Base-by-base conservation (phyloP, 2,329 filamentous ascomycete species). In the Aspergillus sp. region DNA sequence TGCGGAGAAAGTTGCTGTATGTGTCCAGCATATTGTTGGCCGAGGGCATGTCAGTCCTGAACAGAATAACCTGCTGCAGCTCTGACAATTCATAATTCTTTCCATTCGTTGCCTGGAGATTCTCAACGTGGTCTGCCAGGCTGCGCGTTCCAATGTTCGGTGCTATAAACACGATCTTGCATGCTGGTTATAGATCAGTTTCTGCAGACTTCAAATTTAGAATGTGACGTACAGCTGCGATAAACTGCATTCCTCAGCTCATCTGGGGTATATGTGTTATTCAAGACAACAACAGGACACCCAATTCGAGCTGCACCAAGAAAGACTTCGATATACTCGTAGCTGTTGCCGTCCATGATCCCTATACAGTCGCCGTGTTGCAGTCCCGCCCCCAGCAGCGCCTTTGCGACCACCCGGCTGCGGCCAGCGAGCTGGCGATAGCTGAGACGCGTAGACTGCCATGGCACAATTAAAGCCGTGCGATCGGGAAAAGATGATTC, bases 291-390 rank as follows among this genome's bases (percentile, higher is more conserved):
- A 15, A 71, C 65, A 3, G 68, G 66, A 54, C 67, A 70, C 4
- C 71, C 71, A 33, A 73, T 69, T 5, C 70, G 57, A 0, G 69
- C 70, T 17, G 68, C 72, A 19, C 67, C 76, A 8, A 77, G 47
- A 75, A 90, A 89, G 6, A 90, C 81, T n/a, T 87, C 81, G 17
- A 88, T 64, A 60, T 76, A 82, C 62, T 81, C 74, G 52, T 79
- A 76, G 59, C 79, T 78, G 56, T 82, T 81, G 1, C 81, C 76
- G 66, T 87, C 87, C 84, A 90, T 89, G 62, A 91, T 87, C 21
- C 84, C 88, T 17, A 91, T 81, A 25, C 87, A 80, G 67, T 90
- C 88, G 43, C 87, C 87, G 21, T 83, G 80, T n/a, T 81, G 77
- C 50, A 90, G 82, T 3, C 87, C 87, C 72, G 86, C 81, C 15